phyloP scores from a whole-genome alignment of 164 flowering plant species.

The Taxillus chinensis region DNA sequence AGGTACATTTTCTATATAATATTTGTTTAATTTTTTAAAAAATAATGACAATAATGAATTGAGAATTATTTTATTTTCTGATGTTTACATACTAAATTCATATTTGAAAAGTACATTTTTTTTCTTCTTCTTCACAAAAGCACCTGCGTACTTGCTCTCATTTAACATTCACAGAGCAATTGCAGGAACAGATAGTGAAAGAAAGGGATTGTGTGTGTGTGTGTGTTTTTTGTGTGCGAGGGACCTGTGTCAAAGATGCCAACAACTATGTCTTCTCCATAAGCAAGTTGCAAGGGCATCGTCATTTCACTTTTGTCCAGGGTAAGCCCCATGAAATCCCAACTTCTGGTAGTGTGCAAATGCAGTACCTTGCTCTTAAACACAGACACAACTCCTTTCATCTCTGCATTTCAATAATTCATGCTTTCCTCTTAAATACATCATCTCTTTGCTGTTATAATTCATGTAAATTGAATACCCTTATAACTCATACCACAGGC shows the following conservation, averaged over 20 bases:
- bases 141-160: no score
- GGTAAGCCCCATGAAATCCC: constrained; percentile 70
- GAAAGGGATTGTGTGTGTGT: no score
- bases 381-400: constrained; percentile 50
- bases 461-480: not conserved
- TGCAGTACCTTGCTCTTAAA: constrained; percentile 36
- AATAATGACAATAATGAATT: no score
- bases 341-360: constrained; percentile 70
- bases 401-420: constrained; percentile 29
- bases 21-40: no score
- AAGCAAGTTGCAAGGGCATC: constrained; percentile 32
- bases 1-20: no score
- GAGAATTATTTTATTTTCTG: no score
- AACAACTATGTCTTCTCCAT: constrained; percentile 37
- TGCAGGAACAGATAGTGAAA: no score
- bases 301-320: constrained; percentile 14
- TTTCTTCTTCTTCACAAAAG: no score
- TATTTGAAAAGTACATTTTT: no score
- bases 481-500: not conserved
- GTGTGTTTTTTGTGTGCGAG: not conserved
- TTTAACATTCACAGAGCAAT: no score
- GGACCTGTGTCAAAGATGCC: constrained; percentile 41
- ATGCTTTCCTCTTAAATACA: no score
- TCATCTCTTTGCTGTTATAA: not conserved
- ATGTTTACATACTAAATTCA: no score